phyloP scores from a whole-genome alignment of 1,139 yeast genomes.

The Debaryomyces fabryi region DNA sequence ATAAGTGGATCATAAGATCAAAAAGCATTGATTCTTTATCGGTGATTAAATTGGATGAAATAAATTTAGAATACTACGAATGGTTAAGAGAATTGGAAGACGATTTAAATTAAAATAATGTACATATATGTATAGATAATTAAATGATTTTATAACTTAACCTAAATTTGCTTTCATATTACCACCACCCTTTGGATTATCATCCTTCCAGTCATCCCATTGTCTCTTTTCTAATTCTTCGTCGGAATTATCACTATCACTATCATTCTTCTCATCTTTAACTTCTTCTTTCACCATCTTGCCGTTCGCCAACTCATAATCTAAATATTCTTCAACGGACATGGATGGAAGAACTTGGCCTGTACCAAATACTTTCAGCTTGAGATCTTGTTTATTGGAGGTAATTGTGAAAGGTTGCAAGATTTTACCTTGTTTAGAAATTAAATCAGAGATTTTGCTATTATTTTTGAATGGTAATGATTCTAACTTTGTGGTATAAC shows the following conservation, averaged over 20 bases:
- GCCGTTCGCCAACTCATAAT: slow-evolving; percentile 82
- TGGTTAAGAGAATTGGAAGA: slow-evolving; percentile 39
- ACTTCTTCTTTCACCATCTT: slow-evolving; percentile 65
- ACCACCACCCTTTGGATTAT: slow-evolving; percentile 85
- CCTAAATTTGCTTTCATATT: slow-evolving; percentile 82
- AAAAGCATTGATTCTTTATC: slow-evolving; percentile 21
- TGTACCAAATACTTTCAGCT: slow-evolving; percentile 77
- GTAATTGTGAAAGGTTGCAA: slow-evolving; percentile 84
- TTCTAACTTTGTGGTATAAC: slow-evolving; percentile 60
- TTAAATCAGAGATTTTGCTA: slow-evolving; percentile 33
- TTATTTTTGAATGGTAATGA: slow-evolving; percentile 33
- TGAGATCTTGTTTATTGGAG: slow-evolving; percentile 57
- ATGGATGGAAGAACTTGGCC: slow-evolving; percentile 94
- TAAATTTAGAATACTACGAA: slow-evolving; percentile 35
- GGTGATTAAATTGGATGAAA: slow-evolving; percentile 33
- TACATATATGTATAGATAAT: slow-evolving; percentile 8
- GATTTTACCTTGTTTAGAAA: slow-evolving; percentile 74
- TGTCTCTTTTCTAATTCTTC: slow-evolving; percentile 61
- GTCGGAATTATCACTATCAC: slow-evolving; percentile 45
- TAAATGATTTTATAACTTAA: slow-evolving; percentile 24
- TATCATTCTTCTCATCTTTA: slow-evolving; percentile 26
- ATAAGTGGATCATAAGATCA: slow-evolving; percentile 54
- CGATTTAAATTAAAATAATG: slow-evolving; percentile 19
- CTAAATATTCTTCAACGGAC: slow-evolving; percentile 90
- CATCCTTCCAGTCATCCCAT: slow-evolving; percentile 95